Evolutionary conservation across 805 yeast species (phyloP).

Genomic region (Wickerhamomyces bisporus): DNA sequence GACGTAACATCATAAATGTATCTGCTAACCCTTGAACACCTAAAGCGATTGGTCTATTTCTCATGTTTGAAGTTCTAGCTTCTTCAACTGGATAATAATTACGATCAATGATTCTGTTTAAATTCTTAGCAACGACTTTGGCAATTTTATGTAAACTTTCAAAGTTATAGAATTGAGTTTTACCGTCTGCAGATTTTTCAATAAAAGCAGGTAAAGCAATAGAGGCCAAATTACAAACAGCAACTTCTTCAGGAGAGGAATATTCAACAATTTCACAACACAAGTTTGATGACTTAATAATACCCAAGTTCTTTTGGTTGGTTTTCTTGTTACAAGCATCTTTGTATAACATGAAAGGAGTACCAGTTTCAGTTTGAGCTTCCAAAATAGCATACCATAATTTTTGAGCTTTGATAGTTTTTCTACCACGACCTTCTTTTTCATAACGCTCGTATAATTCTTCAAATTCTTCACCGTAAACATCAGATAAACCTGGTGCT

Average conservation of each 20-base stretch:
- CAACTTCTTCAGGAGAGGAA: constrained; percentile 85
- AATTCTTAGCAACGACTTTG: constrained; percentile 70
- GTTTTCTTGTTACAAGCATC: constrained; percentile 86
- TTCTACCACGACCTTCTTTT: constrained; percentile 56
- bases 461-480: constrained; percentile 81
- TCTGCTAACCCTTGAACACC: constrained; percentile 98
- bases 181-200: constrained; percentile 39
- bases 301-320: constrained; percentile 90
- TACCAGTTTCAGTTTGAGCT: constrained; percentile 95
- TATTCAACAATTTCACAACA: constrained; percentile 95
- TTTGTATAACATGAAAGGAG: constrained; percentile 91
- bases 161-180: constrained; percentile 59
- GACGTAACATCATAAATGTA: constrained; percentile 66
- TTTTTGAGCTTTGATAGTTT: constrained; percentile 80
- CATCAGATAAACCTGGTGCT: constrained; percentile 82
- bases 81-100: constrained; percentile 76
- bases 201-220: constrained; percentile 82
- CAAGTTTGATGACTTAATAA: constrained; percentile 87
- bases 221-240: constrained; percentile 93
- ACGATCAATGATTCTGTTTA: constrained; percentile 78
- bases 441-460: constrained; percentile 70
- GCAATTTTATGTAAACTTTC: constrained; percentile 66
- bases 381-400: constrained; percentile 87
- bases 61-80: constrained; percentile 67
- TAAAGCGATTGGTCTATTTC: constrained; percentile 86